Percentiles rank a stretch among this genome's conserved stretches.
phyloP scores from a whole-genome alignment of 1,284 basidiomycete species.

The Irpex sp. region DNA sequence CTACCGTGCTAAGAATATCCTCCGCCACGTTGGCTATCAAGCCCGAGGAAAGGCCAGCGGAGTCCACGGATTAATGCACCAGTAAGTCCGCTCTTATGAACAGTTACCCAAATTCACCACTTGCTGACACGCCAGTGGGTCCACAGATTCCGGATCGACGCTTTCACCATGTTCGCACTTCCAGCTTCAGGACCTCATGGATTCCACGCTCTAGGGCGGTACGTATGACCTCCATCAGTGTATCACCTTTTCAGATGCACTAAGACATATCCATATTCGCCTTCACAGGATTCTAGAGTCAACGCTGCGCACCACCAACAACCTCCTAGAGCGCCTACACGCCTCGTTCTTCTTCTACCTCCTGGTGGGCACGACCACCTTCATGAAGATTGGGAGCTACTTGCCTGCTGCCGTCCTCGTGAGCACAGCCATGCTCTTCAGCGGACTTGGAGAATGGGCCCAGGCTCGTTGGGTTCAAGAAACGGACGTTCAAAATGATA shows the following conservation, averaged over 20 bases:
- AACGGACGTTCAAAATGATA: constrained; percentile 16
- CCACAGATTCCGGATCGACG: constrained; percentile 83
- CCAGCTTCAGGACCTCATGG: constrained; percentile 92
- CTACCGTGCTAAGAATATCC: constrained; percentile 56
- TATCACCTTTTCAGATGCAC: no score
- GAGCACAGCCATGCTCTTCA: constrained; percentile 77
- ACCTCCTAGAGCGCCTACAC: constrained; percentile 88
- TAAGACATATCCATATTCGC: background rate
- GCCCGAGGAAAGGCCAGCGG: constrained; percentile 69
- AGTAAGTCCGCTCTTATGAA: constrained; percentile 34
- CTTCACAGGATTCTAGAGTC: constrained; percentile 70
- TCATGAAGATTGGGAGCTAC: constrained; percentile 87
- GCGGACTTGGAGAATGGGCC: constrained; percentile 71
- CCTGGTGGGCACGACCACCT: constrained; percentile 66
- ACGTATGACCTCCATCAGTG: background rate
- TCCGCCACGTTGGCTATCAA: constrained; percentile 64
- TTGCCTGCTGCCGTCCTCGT: constrained; percentile 82
- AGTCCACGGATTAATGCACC: constrained; percentile 74
- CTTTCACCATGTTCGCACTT: constrained; percentile 84
- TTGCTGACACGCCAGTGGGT: background rate
- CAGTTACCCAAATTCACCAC: background rate
- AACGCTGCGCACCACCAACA: constrained; percentile 83
- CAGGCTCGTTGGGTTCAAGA: constrained; percentile 51
- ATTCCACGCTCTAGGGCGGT: constrained; percentile 89
- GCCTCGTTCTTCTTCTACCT: constrained; percentile 96